Conservation (phyloP, 371 early-diverging fungal genomes). For the Apophysomyces ossiformis region DNA sequence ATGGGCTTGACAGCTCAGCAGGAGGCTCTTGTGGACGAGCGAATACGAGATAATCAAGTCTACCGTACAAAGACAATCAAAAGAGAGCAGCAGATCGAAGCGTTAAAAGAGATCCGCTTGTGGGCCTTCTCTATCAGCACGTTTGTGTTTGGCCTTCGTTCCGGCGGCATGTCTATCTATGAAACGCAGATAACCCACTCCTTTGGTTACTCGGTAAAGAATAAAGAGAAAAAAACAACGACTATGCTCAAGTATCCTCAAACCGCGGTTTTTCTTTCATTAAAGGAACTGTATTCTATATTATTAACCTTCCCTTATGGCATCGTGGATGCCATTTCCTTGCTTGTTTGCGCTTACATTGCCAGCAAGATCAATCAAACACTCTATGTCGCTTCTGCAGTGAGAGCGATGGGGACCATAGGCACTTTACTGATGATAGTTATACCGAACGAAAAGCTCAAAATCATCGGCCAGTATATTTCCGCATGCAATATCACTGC, state of each 20-base stretch:
- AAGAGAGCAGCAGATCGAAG: slow-evolving; percentile 14
- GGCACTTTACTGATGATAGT: slow-evolving; percentile 19
- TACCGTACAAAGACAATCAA: slow-evolving; percentile 4
- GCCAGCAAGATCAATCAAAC: slow-evolving; percentile 7
- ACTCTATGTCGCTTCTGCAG: slow-evolving; percentile 11
- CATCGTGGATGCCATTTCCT: slow-evolving; percentile 15
- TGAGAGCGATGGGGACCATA: slow-evolving; percentile 9
- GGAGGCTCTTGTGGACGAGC: slow-evolving; percentile 14
- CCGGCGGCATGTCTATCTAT: slow-evolving; percentile 16
- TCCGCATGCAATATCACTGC: slow-evolving; percentile 7
- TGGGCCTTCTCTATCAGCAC: slow-evolving; percentile 12
- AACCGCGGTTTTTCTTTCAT: no score
- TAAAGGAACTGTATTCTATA: slow-evolving; percentile 3
- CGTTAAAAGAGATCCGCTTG: slow-evolving; percentile 13
- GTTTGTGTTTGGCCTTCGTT: slow-evolving; percentile 8
- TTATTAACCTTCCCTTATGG: slow-evolving; percentile 17
- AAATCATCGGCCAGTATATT: slow-evolving; percentile 19
- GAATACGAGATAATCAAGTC: slow-evolving; percentile 17
- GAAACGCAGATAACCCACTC: slow-evolving; percentile 12
- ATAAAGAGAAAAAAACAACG: not conserved
- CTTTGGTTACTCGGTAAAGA: slow-evolving; percentile 23
- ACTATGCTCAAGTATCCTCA: no score
- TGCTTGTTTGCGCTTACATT: slow-evolving; percentile 10
- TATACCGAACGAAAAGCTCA: slow-evolving; percentile 14
- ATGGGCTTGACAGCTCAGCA: slow-evolving; percentile 15